Percentiles rank a stretch among this genome's conserved stretches.
Evolutionary conservation across 371 early-diverging fungal species (phyloP).

Genomic region (Mucor mucedo): DNA sequence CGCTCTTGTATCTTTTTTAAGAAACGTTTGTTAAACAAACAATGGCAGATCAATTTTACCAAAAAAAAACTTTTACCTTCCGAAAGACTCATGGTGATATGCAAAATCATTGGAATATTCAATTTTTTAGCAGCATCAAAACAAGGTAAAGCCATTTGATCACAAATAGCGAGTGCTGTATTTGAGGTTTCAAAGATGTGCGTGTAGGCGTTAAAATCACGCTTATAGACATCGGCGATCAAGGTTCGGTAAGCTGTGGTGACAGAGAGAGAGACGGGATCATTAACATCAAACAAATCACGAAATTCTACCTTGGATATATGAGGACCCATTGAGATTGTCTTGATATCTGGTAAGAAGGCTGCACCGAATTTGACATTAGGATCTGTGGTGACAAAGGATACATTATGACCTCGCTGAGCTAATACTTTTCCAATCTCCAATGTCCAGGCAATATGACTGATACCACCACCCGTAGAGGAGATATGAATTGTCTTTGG

Average conservation of each 20-base stretch:
- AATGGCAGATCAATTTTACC: background rate
- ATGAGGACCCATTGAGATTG: conserved; percentile 17
- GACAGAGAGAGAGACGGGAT: conserved; percentile 3
- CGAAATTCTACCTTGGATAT: conserved; percentile 13
- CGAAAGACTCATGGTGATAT: conserved; percentile 28
- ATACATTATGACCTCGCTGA: conserved; percentile 26
- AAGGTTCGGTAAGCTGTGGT: conserved; percentile 3
- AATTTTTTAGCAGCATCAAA: conserved; percentile 25
- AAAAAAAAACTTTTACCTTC: conserved; percentile 8
- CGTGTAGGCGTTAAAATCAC: conserved; percentile 8
- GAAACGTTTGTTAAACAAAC: background rate
- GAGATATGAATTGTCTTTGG: conserved; percentile 25
- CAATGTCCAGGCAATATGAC: conserved; percentile 28
- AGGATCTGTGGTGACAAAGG: conserved; percentile 19
- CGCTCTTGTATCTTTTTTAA: conserved; percentile 15
- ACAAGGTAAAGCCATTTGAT: conserved; percentile 27
- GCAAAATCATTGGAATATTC: conserved; percentile 19
- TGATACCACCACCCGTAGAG: conserved; percentile 22
- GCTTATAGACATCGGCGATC: conserved; percentile 6
- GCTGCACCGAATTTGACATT: conserved; percentile 9
- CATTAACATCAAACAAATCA: conserved; percentile 19
- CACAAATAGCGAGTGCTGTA: conserved; percentile 26
- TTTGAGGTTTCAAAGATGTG: conserved; percentile 12
- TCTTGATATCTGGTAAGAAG: conserved; percentile 11
- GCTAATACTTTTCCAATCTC: conserved; percentile 27